Conservation (phyloP, 2,329 filamentous ascomycete genomes). For the Nigrospora oryzae region DNA sequence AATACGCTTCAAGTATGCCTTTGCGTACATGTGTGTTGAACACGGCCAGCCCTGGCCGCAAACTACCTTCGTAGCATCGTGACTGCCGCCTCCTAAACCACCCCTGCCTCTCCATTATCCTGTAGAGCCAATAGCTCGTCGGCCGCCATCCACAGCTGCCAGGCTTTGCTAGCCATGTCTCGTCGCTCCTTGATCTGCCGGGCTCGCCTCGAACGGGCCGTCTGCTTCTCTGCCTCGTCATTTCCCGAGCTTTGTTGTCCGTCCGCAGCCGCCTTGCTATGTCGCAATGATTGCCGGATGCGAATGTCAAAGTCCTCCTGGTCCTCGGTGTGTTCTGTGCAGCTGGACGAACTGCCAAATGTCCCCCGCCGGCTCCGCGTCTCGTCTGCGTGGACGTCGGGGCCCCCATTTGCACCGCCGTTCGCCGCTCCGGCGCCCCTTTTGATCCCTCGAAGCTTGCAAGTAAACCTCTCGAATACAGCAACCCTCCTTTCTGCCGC, state of each 20-base stretch:
- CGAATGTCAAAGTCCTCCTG: conserved; percentile 6
- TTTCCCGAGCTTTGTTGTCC: conserved; percentile 1
- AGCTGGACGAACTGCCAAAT: conserved; percentile 2
- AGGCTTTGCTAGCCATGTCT: neutral
- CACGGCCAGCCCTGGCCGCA: neutral
- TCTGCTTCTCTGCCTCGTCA: neutral
- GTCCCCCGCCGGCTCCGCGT: neutral
- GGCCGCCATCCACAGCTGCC: conserved; percentile 10
- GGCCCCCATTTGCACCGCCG: too few relatives aligned
- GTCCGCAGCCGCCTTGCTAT: neutral
- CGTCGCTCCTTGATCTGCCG: neutral
- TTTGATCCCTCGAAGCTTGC: conserved; percentile 16
- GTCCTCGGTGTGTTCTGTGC: conserved; percentile 7
- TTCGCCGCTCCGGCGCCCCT: too few relatives aligned
- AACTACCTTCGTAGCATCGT: neutral
- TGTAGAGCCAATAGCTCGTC: conserved; percentile 7
- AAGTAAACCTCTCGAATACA: conserved; percentile 35
- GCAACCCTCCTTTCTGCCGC: conserved; percentile 44
- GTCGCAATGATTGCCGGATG: conserved; percentile 3
- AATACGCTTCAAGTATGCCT: too few relatives aligned
- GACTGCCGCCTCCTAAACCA: neutral
- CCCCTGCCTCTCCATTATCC: neutral
- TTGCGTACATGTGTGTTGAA: neutral
- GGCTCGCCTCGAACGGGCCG: neutral
- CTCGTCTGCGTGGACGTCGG: too few relatives aligned